These are phyloP conservation scores for Fraxinus angustifolia DNA, from an alignment of 305 asterid species.

Conservation along the genomic window DNA sequence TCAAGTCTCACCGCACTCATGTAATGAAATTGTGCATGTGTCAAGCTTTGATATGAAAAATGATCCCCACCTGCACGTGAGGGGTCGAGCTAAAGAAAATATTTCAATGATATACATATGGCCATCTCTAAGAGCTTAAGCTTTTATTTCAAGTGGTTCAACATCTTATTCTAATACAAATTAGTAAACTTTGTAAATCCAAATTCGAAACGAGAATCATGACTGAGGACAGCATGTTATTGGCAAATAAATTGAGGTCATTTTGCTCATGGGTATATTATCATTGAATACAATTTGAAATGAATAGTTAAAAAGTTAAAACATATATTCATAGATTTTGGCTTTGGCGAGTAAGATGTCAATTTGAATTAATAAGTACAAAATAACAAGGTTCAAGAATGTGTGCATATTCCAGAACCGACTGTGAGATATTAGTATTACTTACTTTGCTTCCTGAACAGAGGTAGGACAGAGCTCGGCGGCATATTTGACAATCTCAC, in stretches of 20 bases:
- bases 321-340: neutral
- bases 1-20: neutral
- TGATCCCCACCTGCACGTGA: neutral
- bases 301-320: neutral
- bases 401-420: neutral
- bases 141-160: neutral
- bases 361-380: conserved; percentile 9
- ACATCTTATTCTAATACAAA: neutral
- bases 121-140: neutral
- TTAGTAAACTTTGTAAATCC: conserved; percentile 11
- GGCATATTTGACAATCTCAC: conserved; percentile 91
- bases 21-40: neutral
- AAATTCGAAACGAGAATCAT: conserved; percentile 12
- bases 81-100: neutral
- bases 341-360: conserved; percentile 15
- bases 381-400: conserved; percentile 12
- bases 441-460: conserved; percentile 95
- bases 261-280: neutral
- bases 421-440: conserved; percentile 20
- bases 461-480: conserved; percentile 93
- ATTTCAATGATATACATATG: neutral
- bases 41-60: neutral
- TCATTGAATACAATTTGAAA: neutral
- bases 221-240: neutral
- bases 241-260: conserved; percentile 5